Evolutionary conservation across 1,284 basidiomycete species (phyloP), one percentile per base, ranked within the genome.

Genomic region (Singerocomus rubriflavus): DNA sequence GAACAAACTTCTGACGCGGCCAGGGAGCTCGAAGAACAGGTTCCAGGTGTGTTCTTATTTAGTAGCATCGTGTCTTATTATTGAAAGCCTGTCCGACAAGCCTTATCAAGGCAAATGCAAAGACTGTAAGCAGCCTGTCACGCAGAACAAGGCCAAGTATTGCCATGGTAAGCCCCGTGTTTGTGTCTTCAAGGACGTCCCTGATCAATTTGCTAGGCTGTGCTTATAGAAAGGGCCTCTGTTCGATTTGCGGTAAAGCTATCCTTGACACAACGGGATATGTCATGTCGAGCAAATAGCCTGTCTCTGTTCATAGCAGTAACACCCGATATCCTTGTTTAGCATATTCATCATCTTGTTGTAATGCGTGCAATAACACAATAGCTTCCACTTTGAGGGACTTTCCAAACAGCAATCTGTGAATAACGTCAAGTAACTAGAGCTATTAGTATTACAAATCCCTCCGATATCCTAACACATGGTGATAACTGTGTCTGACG

Each of bases 41-140:
- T 88, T 81, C 69, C 84, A 85, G 75, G 84, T 81, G 66, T 54
- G 79, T 67, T 39, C 33, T 50, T 12, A 8, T 41, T 21, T 54
- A 53, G 46, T 55, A 52, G 45, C 21, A 21, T 46, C 25, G 14
- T 30, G 10, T 27, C 36, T 42, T 9, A 33, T 38, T 25, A 41
- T 47, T 43, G 53, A 60, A 45, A 31, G 30, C 33, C 48, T 48
- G 53, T 48, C 50, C 27, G 21, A 47, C 26, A 63, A 88, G 85
- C 88, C 88, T 33, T 91, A 92, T 69, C 82, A 86, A 70, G 78
- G 79, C 44, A 90, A 88, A 66, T 92, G 90, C 66, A 90, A 85
- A 67, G 87, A 88, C 60, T 92, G 89, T 65, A 90, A 89, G 69
- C 83, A 84, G 59, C 78, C 82, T 0, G 81, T 83, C 27, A 88